These are phyloP conservation scores for Alnus rubra DNA, from an alignment of 306 rosid genomes.

Conservation along the genomic window DNA sequence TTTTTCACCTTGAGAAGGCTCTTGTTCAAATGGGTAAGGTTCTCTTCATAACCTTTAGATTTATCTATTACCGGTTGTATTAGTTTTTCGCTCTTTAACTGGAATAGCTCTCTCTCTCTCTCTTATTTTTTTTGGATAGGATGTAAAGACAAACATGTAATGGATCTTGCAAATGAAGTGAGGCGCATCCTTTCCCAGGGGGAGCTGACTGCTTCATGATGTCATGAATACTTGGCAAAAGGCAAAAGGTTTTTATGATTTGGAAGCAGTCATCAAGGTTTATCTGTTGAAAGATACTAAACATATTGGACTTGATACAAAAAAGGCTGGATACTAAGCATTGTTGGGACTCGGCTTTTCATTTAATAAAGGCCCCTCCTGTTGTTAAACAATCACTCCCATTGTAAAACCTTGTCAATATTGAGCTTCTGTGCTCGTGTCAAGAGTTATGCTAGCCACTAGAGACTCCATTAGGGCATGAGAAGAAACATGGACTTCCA, in stretches of 20 bases:
- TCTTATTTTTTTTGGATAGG: constrained; percentile 39
- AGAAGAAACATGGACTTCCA: neutral
- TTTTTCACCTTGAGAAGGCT: constrained; percentile 79
- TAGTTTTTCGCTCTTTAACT: constrained; percentile 16
- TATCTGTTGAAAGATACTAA: neutral
- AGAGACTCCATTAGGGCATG: neutral
- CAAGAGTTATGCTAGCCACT: no score
- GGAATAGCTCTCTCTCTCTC: neutral
- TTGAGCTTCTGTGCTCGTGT: no score
- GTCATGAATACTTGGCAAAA: neutral
- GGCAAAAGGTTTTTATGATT: neutral
- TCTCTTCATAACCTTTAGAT: neutral
- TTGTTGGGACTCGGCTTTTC: neutral
- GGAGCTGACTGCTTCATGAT: constrained; percentile 33
- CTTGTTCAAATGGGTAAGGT: constrained; percentile 65
- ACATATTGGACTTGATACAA: neutral
- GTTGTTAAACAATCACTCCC: neutral
- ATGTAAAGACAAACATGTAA: constrained; percentile 68
- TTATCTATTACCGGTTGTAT: neutral
- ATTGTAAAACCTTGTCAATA: no score
- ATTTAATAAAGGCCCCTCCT: neutral
- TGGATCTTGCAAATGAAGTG: constrained; percentile 77
- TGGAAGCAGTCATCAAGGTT: constrained; percentile 3
- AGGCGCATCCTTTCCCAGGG: constrained; percentile 63
- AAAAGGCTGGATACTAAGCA: neutral